A percentile compares a stretch with the other conserved stretches of the same genome.
Evolutionary conservation across 2,329 filamentous ascomycete species (phyloP).

Genomic region (Parastagonospora avenae): DNA sequence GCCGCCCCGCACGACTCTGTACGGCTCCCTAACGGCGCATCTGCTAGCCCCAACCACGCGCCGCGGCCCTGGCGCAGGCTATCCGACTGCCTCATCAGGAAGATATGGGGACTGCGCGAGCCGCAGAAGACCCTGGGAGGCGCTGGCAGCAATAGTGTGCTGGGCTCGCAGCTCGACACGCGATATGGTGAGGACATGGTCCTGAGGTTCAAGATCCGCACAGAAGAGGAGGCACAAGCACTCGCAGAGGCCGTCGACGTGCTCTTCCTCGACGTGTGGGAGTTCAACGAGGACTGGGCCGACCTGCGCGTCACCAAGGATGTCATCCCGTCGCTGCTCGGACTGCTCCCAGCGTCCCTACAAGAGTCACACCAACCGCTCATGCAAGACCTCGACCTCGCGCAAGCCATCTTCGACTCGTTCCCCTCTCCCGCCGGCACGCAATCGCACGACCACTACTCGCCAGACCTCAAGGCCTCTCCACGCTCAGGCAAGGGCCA

Average conservation of each 20-base stretch:
- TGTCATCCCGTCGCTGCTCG: slow-evolving; percentile 77
- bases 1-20: slow-evolving; percentile 40
- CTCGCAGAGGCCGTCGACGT: slow-evolving; percentile 74
- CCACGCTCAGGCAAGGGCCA: slow-evolving; percentile 55
- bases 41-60: slow-evolving; percentile 18
- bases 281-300: slow-evolving; percentile 78
- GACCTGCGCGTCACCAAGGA: slow-evolving; percentile 81
- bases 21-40: slow-evolving; percentile 16
- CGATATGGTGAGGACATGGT: slow-evolving; percentile 83
- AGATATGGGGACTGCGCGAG: slow-evolving; percentile 36
- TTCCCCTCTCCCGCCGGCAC: slow-evolving; percentile 61
- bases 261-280: slow-evolving; percentile 90
- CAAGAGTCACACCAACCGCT: slow-evolving; percentile 73
- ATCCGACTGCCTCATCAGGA: slow-evolving; percentile 43
- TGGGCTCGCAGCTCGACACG: slow-evolving; percentile 38
- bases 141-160: background rate
- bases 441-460: slow-evolving; percentile 34
- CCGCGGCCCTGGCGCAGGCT: slow-evolving; percentile 45
- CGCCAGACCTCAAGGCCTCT: slow-evolving; percentile 31
- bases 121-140: slow-evolving; percentile 16
- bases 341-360: slow-evolving; percentile 76
- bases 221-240: slow-evolving; percentile 68
- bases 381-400: slow-evolving; percentile 73
- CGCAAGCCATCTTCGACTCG: slow-evolving; percentile 75
- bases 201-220: slow-evolving; percentile 81